Percentiles rank a stretch among this genome's conserved stretches.
These are phyloP conservation scores for Erythrophleum ivorense DNA, from an alignment of 331 rosid genomes.

Conservation along the genomic window DNA sequence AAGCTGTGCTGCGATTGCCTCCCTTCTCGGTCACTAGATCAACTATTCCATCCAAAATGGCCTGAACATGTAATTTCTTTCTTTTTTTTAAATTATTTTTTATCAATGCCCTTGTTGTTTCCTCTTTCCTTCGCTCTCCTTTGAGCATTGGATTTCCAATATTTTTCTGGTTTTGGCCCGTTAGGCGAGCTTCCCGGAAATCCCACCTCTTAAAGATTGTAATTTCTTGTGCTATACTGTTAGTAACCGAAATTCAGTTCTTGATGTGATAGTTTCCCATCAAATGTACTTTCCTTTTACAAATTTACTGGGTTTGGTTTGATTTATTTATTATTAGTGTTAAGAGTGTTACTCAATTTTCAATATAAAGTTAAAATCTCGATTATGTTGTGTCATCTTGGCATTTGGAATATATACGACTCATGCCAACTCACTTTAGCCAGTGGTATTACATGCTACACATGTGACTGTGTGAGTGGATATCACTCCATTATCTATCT, in stretches of 20 bases:
- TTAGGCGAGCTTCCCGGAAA: neutral
- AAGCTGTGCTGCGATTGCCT: constrained; percentile 83
- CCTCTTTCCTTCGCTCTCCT: neutral
- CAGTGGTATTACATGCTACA: neutral
- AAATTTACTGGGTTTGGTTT: neutral
- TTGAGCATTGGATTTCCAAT: neutral
- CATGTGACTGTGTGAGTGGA: neutral
- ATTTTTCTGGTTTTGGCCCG: no score
- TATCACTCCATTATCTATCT: neutral
- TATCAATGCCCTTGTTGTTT: neutral
- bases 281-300: neutral
- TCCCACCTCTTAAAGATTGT: constrained; percentile 12
- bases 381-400: neutral
- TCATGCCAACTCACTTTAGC: neutral
- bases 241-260: neutral
- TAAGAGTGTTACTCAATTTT: no score
- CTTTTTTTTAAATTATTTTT: neutral
- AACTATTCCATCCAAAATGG: constrained; percentile 42
- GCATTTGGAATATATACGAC: neutral
- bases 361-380: neutral
- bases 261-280: neutral
- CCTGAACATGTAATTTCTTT: constrained; percentile 4
- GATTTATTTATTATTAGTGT: neutral
- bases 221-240: constrained; percentile 8
- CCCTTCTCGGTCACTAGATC: constrained; percentile 52